Evolutionary conservation across 2,329 filamentous ascomycete genomes (phyloP).

Genomic region (Penicillium sp.): DNA sequence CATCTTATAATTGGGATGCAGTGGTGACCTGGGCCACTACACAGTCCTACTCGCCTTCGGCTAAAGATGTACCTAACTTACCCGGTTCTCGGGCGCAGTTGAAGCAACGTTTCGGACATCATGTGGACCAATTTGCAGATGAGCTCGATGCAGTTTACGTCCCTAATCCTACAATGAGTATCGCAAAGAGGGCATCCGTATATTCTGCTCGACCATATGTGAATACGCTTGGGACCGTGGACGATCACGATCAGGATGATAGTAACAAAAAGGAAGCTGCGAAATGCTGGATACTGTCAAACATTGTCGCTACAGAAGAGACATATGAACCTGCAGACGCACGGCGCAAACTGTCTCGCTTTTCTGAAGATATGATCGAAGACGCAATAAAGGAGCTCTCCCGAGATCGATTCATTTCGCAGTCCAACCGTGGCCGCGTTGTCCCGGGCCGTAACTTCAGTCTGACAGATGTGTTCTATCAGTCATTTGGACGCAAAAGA

Average conservation of each 20-base stretch:
- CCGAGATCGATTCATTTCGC: constrained; percentile 37
- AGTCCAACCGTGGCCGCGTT: constrained; percentile 36
- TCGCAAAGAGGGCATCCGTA: constrained; percentile 28
- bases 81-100: constrained; percentile 42
- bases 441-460: constrained; percentile 42
- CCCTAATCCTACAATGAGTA: constrained; percentile 26
- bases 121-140: constrained; percentile 26
- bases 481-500: constrained; percentile 37
- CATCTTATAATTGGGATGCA: constrained; percentile 44
- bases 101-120: constrained; percentile 38
- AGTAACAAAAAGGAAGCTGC: constrained; percentile 30
- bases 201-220: constrained; percentile 6
- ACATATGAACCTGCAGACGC: constrained; percentile 39
- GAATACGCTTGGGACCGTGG: constrained; percentile 22
- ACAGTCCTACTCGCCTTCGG: constrained; percentile 37
- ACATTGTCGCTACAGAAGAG: constrained; percentile 41
- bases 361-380: constrained; percentile 34
- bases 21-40: constrained; percentile 45
- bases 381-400: constrained; percentile 39
- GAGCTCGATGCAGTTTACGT: constrained; percentile 35
- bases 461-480: constrained; percentile 40
- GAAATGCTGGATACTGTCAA: constrained; percentile 48
- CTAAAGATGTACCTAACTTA: constrained; percentile 37
- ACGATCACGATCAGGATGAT: constrained; percentile 11
- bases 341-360: constrained; percentile 25